phyloP scores from a whole-genome alignment of 2,329 filamentous ascomycete genomes.

The Colletotrichum salicis region DNA sequence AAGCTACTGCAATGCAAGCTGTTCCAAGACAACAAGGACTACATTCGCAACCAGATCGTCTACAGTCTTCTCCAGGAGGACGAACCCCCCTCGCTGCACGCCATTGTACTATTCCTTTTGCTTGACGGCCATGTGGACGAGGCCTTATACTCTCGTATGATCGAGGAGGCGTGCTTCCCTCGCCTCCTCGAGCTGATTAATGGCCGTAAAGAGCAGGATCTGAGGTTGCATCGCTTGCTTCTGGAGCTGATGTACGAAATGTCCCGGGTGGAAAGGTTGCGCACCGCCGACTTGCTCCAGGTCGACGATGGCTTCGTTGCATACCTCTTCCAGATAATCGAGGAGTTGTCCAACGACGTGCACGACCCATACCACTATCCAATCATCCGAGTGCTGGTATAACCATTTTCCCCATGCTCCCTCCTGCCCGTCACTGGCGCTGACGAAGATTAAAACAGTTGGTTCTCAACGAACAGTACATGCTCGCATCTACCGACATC shows the following conservation, averaged over 20 bases:
- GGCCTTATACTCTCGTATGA: slow-evolving; percentile 85
- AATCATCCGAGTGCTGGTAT: slow-evolving; percentile 89
- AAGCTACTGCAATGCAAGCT: slow-evolving; percentile 80
- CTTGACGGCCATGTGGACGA: slow-evolving; percentile 87
- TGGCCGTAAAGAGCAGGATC: slow-evolving; percentile 71
- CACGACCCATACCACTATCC: slow-evolving; percentile 96
- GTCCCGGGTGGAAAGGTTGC: slow-evolving; percentile 88
- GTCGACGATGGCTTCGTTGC: slow-evolving; percentile 85
- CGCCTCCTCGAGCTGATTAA: slow-evolving; percentile 85
- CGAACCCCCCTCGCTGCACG: slow-evolving; percentile 80
- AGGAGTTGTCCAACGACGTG: slow-evolving; percentile 85
- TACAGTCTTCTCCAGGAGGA: slow-evolving; percentile 93
- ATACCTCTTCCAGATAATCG: slow-evolving; percentile 87
- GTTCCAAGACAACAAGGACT: slow-evolving; percentile 80
- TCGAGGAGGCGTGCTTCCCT: slow-evolving; percentile 83
- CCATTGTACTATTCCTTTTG: slow-evolving; percentile 85
- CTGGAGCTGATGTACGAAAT: slow-evolving; percentile 96
- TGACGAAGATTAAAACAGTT: slow-evolving; percentile 65
- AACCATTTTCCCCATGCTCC: slow-evolving; percentile 41
- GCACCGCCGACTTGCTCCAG: slow-evolving; percentile 78
- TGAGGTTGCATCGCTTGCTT: slow-evolving; percentile 80
- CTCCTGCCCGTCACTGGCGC: slow-evolving; percentile 31
- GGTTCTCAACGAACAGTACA: slow-evolving; percentile 97
- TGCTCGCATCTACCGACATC: slow-evolving; percentile 76
- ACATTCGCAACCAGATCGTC: slow-evolving; percentile 92